Evolutionary conservation across 176 grass and related monocot species (phyloP).

Genomic region (Elymus sibiricus): DNA sequence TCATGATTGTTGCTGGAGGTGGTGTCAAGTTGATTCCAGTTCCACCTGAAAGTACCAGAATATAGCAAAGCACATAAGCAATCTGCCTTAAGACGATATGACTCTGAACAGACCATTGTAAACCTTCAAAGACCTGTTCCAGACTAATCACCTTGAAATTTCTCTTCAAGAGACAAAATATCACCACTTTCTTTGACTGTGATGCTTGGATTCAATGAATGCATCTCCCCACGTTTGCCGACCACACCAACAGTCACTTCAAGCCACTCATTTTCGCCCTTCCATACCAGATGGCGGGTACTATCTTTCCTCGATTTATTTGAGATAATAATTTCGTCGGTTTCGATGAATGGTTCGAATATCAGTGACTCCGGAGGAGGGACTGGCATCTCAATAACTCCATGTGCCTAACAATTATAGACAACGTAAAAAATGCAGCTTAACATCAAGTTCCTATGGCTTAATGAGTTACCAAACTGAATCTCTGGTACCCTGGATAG

Average conservation of each 20-base stretch:
- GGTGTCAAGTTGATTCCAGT: slow-evolving; percentile 98
- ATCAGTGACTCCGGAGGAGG: slow-evolving; percentile 71
- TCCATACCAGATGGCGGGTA: slow-evolving; percentile 57
- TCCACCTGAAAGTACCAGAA: slow-evolving; percentile 44
- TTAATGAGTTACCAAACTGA: background rate
- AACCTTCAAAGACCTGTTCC: background rate
- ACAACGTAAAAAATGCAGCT: slow-evolving; percentile 31
- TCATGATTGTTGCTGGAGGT: slow-evolving; percentile 79
- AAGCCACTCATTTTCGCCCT: slow-evolving; percentile 75
- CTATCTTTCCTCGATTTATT: slow-evolving; percentile 44
- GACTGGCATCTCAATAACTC: slow-evolving; percentile 88
- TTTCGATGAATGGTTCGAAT: slow-evolving; percentile 95
- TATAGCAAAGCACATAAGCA: background rate
- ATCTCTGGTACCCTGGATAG: slow-evolving; percentile 64
- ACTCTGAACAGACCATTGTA: too few species aligned
- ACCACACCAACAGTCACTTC: slow-evolving; percentile 87
- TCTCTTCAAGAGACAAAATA: slow-evolving; percentile 95
- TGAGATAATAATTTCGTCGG: slow-evolving; percentile 82
- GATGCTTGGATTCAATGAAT: slow-evolving; percentile 81
- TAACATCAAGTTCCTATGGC: background rate
- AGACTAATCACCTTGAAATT: slow-evolving; percentile 73
- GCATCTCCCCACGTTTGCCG: slow-evolving; percentile 79
- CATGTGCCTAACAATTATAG: slow-evolving; percentile 67
- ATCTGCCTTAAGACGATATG: background rate
- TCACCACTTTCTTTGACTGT: slow-evolving; percentile 94